These are phyloP conservation scores for Hypsizygus ulmarius DNA, from an alignment of 1,284 basidiomycete genomes.

Conservation along the genomic window DNA sequence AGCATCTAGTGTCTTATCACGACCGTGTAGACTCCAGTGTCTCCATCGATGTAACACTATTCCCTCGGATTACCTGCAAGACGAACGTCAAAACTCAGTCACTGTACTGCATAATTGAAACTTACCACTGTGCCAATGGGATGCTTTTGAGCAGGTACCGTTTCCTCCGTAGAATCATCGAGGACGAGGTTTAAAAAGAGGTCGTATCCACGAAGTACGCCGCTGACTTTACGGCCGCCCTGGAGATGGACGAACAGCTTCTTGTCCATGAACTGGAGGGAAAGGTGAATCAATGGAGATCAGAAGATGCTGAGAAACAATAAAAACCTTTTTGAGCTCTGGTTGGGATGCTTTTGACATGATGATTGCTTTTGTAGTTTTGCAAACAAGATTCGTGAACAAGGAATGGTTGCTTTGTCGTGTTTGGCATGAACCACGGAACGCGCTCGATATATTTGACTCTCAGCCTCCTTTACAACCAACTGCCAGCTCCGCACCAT, in stretches of 20 bases:
- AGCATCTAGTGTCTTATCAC: constrained; percentile 11
- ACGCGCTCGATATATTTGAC: background rate
- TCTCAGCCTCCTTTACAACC: background rate
- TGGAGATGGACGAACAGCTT: constrained; percentile 93
- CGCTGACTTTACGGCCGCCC: constrained; percentile 94
- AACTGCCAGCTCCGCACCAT: too few relatives aligned
- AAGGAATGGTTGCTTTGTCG: constrained; percentile 29
- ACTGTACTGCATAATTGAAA: background rate
- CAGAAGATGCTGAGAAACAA: background rate
- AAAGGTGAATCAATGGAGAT: constrained; percentile 7
- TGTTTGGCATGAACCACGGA: constrained; percentile 30
- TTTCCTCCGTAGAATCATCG: constrained; percentile 93
- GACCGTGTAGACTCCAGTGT: constrained; percentile 67
- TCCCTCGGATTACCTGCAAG: constrained; percentile 86
- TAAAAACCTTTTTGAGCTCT: constrained; percentile 85
- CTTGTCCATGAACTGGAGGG: constrained; percentile 94
- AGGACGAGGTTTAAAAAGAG: constrained; percentile 98
- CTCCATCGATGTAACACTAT: constrained; percentile 92
- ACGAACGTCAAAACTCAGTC: constrained; percentile 4
- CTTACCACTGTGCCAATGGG: constrained; percentile 89
- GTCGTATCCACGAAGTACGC: constrained; percentile 95
- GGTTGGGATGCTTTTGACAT: constrained; percentile 94
- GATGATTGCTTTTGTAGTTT: constrained; percentile 20
- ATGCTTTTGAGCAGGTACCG: constrained; percentile 84
- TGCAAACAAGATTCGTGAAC: constrained; percentile 8